A percentile compares a stretch with the other conserved stretches of the same genome.
Evolutionary conservation across 306 rosid species (phyloP).

Genomic region (Phaseolus lunatus): DNA sequence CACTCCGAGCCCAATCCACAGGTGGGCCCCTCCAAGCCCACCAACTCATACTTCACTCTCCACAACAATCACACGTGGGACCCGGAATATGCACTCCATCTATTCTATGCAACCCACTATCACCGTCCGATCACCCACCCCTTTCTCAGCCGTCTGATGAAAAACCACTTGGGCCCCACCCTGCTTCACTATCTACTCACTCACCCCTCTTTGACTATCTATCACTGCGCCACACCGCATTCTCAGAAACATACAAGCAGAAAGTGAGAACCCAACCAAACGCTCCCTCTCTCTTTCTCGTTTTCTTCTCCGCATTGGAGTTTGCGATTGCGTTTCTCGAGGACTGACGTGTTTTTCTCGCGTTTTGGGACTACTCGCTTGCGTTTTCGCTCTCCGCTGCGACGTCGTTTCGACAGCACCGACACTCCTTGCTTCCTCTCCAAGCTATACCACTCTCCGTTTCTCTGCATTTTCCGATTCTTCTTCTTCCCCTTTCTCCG

Average conservation of each 20-base stretch:
- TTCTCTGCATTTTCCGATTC: conserved; percentile 37
- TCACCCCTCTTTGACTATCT: conserved; percentile 30
- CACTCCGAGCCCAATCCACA: conserved; percentile 8
- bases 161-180: conserved; percentile 28
- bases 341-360: conserved; percentile 26
- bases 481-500: conserved; percentile 42
- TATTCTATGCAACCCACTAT: background rate
- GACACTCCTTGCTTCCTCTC: conserved; percentile 65
- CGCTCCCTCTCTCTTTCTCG: conserved; percentile 31
- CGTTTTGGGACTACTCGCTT: conserved; percentile 32
- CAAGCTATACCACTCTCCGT: conserved; percentile 32
- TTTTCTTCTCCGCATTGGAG: conserved; percentile 39
- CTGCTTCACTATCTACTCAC: too few species aligned
- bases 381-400: conserved; percentile 20
- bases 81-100: conserved; percentile 21
- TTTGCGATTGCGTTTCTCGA: conserved; percentile 42
- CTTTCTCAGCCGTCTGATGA: conserved; percentile 50
- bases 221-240: conserved; percentile 26
- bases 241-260: background rate
- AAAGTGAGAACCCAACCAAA: background rate
- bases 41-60: conserved; percentile 22
- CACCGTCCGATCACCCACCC: conserved; percentile 41
- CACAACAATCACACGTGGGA: conserved; percentile 32
- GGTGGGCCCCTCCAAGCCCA: conserved; percentile 22
- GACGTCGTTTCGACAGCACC: conserved; percentile 58